Evolutionary conservation across 305 asterid species (phyloP).

Genomic region (Solanum hybrid): DNA sequence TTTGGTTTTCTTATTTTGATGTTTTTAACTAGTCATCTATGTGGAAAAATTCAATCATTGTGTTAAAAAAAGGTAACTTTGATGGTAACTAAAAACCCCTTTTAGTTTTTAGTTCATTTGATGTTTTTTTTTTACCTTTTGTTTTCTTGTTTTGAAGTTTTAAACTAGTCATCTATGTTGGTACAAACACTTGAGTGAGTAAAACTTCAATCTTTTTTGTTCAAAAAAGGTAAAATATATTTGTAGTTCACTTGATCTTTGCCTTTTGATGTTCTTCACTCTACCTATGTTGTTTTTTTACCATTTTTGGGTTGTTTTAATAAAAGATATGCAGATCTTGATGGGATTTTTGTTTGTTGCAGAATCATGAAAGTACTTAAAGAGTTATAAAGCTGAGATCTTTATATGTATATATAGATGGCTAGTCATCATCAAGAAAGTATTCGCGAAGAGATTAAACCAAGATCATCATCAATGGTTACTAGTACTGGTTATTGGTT

Average conservation of each 20-base stretch:
- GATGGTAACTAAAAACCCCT: not conserved
- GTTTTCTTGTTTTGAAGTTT: not conserved
- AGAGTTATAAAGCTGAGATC: not conserved
- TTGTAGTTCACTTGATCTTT: slow-evolving; percentile 2
- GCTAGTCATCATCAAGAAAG: slow-evolving; percentile 25
- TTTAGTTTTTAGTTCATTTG: not conserved
- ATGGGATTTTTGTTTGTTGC: slow-evolving; percentile 10
- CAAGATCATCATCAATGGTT: slow-evolving; percentile 23
- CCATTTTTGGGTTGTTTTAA: slow-evolving; percentile 12
- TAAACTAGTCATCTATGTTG: not conserved
- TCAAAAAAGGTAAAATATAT: not conserved
- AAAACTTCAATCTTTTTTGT: slow-evolving; percentile 25
- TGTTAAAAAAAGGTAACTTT: not conserved
- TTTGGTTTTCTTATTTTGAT: not conserved
- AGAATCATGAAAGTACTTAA: not conserved
- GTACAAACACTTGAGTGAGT: slow-evolving; percentile 1
- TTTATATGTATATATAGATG: slow-evolving; percentile 20
- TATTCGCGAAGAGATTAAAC: slow-evolving; percentile 26
- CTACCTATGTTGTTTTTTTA: not conserved
- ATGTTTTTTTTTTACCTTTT: not conserved
- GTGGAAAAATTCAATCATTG: slow-evolving; percentile 19
- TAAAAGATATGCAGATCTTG: slow-evolving; percentile 15
- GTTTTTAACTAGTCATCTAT: not conserved
- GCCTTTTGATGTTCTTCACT: slow-evolving; percentile 2
- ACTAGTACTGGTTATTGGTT: slow-evolving; percentile 41